phyloP scores from a whole-genome alignment of 2,329 filamentous ascomycete genomes.

The Geosmithia flava region DNA sequence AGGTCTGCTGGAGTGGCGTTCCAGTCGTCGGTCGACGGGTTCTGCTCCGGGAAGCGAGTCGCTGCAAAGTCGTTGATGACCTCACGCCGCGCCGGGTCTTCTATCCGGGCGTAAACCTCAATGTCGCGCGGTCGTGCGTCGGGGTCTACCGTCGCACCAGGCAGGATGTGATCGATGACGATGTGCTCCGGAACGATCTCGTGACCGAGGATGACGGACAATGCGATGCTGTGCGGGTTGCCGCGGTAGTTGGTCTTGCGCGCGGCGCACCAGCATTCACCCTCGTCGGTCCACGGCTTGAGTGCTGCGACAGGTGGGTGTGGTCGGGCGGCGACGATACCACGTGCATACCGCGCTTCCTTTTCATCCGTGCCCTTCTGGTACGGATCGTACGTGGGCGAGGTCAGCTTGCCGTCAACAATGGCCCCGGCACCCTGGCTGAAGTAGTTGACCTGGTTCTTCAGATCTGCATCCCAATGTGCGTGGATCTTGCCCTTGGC shows the following conservation, averaged over 20 bases:
- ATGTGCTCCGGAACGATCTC: constrained; percentile 55
- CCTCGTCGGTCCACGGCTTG: constrained; percentile 58
- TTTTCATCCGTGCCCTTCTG: constrained; percentile 6
- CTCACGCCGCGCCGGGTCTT: constrained; percentile 27
- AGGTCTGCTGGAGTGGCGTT: constrained; percentile 15
- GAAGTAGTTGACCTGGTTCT: constrained; percentile 62
- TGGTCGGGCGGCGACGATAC: not conserved
- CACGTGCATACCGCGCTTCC: constrained; percentile 8
- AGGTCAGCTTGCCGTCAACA: constrained; percentile 48
- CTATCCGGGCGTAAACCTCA: constrained; percentile 55
- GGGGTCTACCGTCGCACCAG: constrained; percentile 47
- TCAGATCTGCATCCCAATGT: constrained; percentile 29
- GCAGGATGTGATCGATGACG: constrained; percentile 60
- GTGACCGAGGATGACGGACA: constrained; percentile 50
- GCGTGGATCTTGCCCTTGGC: constrained; percentile 32
- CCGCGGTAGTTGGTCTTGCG: constrained; percentile 23
- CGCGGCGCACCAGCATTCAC: constrained; percentile 78
- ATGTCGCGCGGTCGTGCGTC: constrained; percentile 52
- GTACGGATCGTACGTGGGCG: constrained; percentile 36
- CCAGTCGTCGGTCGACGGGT: constrained; percentile 7
- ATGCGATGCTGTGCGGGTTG: constrained; percentile 41
- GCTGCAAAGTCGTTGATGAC: constrained; percentile 29
- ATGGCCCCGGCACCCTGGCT: constrained; percentile 50
- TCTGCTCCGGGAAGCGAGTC: constrained; percentile 23
- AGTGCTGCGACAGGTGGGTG: constrained; percentile 44